A percentile compares a stretch with the other conserved stretches of the same genome.
These are phyloP conservation scores for Parsonsia alboflavescens DNA, from an alignment of 257 asterid genomes.

Conservation along the genomic window DNA sequence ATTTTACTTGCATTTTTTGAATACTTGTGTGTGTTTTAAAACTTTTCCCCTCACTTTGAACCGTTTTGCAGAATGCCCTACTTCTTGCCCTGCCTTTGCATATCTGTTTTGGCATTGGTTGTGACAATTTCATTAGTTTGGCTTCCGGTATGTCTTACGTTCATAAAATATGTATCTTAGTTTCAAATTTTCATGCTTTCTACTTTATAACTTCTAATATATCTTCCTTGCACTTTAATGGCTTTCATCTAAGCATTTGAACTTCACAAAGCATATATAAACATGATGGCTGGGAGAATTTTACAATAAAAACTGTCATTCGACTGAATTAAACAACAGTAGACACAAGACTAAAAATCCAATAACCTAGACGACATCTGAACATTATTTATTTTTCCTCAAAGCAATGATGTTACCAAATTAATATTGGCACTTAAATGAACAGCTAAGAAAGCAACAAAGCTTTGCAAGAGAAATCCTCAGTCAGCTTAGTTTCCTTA, in stretches of 20 bases:
- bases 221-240: neutral
- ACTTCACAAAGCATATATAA: neutral
- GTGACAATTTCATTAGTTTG: constrained; percentile 46
- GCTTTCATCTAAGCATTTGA: neutral
- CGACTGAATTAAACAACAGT: neutral
- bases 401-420: neutral
- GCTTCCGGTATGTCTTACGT: constrained; percentile 63
- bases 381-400: neutral
- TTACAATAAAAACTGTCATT: no score
- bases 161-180: constrained; percentile 1
- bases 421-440: neutral
- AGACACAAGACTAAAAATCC: neutral
- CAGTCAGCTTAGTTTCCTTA: neutral
- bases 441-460: neutral
- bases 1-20: neutral
- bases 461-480: neutral
- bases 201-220: neutral
- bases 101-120: constrained; percentile 56
- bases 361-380: neutral
- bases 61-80: constrained; percentile 67
- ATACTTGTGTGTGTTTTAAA: no score
- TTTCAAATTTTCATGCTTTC: neutral
- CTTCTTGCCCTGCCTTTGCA: constrained; percentile 72
- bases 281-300: neutral
- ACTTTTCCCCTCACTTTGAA: neutral